Evolutionary conservation across 2,329 filamentous ascomycete genomes (phyloP), one percentile per base, ranked within the genome.

Genomic region (Sclerotinia sclerotiorum): DNA sequence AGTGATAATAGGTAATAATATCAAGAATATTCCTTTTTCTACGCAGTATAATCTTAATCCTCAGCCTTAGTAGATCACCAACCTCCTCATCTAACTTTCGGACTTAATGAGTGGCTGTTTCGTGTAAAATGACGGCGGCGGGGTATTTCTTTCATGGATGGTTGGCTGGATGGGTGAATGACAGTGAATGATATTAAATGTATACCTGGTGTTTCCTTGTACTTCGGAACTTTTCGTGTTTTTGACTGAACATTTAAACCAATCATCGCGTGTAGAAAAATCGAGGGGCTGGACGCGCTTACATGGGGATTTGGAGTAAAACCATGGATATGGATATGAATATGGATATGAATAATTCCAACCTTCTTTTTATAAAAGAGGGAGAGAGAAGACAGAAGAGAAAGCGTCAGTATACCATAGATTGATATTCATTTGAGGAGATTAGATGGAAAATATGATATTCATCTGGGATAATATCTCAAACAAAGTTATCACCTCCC

Each of bases 191-290:
- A 2, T 32, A 7, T 5, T 35, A 2, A 35, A 35, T 35, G 7
- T 1, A 35, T 35, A 35, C 35, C 35, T 39, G 35, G 35, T 39
- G 11, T 2, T 29, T 15, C 39, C 39, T 42, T 42, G 39, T 15
- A 8, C 5, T 32, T 7, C 11, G 44, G 21, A 35, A n/a, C 17
- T 62, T 49, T 62, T 62, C 60, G 60, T 62, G 60, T 62, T 54
- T 46, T 44, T 24, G 2, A n/a, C 21, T 6, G 29, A 11, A 19
- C 27, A 42, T 11, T 1, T 5, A 27, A 21, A n/a, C 74, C 73
- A 75, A 75, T 75, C 71, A 74, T 68, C 74, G 70, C 74, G 72
- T 75, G 42, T 7, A 48, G 39, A 68, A 49, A 46, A 60, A 61
- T 69, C 51, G 61, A 64, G 61, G 61, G 61, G 61, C 61, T 64